A percentile compares a stretch with the other conserved stretches of the same genome.
Evolutionary conservation across 2,329 filamentous ascomycete genomes (phyloP).

Genomic region (Aureobasidium mangrovei): DNA sequence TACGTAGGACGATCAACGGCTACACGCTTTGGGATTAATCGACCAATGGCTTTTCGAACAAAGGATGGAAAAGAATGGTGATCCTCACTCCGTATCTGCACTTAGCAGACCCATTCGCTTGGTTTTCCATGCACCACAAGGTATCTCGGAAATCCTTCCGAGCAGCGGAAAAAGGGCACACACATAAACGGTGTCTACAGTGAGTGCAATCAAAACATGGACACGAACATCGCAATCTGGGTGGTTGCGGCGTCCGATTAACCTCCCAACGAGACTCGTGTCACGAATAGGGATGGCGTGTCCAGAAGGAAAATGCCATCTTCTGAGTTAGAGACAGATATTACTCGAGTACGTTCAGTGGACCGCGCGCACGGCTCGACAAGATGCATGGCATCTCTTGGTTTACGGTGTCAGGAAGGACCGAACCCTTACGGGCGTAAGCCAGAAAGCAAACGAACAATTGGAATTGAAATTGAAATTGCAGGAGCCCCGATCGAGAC

Average conservation of each 20-base stretch:
- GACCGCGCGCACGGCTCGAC: conserved; percentile 1
- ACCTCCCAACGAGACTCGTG: background rate
- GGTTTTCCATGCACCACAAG: conserved; percentile 1
- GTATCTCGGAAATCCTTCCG: background rate
- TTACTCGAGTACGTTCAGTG: background rate
- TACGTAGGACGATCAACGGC: background rate
- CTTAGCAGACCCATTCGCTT: background rate
- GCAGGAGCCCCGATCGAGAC: background rate
- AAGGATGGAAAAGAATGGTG: background rate
- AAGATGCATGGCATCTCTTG: background rate
- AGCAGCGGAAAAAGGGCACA: background rate
- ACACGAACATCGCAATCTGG: background rate
- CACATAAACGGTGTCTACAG: background rate
- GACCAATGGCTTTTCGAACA: background rate
- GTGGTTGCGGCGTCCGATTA: background rate
- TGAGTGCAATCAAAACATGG: background rate
- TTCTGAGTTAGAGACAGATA: background rate
- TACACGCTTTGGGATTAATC: background rate
- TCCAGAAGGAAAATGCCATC: background rate
- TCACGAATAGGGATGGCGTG: background rate
- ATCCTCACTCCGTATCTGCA: no score
- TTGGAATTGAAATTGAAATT: background rate
- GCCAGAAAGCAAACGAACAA: background rate
- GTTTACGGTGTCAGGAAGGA: background rate
- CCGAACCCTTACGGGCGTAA: conserved; percentile 4